Evolutionary conservation across 305 asterid species (phyloP).

Genomic region (Stenogyne calaminthoides): DNA sequence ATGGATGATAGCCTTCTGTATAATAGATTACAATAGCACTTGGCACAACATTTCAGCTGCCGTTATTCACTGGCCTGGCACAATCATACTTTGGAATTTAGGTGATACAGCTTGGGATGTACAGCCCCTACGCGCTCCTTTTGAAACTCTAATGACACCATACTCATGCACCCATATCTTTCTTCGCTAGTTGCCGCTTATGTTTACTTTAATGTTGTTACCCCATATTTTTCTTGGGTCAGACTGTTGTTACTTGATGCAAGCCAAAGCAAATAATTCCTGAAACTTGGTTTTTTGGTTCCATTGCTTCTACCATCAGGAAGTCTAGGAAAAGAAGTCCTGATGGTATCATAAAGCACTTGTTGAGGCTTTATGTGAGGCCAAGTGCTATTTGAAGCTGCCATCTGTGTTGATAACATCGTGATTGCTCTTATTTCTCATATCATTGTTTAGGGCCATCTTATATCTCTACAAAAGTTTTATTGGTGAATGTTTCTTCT

Average conservation of each 20-base stretch:
- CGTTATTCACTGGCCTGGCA: constrained; percentile 2
- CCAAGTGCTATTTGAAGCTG: neutral
- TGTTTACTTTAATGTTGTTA: neutral
- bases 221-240: neutral
- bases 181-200: neutral
- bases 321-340: neutral
- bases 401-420: neutral
- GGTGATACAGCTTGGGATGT: constrained; percentile 9
- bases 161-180: neutral
- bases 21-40: neutral
- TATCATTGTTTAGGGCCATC: constrained; percentile 13
- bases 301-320: neutral
- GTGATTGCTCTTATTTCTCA: neutral
- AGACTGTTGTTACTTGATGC: neutral
- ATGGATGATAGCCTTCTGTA: neutral
- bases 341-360: neutral
- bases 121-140: neutral
- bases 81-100: constrained; percentile 10
- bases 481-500: neutral
- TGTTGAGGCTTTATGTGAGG: neutral
- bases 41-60: neutral
- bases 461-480: neutral
- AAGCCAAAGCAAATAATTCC: neutral
- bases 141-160: constrained; percentile 13
- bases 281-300: neutral